phyloP scores from a whole-genome alignment of 2,329 filamentous ascomycete species.

The Xylariaceae sp. region DNA sequence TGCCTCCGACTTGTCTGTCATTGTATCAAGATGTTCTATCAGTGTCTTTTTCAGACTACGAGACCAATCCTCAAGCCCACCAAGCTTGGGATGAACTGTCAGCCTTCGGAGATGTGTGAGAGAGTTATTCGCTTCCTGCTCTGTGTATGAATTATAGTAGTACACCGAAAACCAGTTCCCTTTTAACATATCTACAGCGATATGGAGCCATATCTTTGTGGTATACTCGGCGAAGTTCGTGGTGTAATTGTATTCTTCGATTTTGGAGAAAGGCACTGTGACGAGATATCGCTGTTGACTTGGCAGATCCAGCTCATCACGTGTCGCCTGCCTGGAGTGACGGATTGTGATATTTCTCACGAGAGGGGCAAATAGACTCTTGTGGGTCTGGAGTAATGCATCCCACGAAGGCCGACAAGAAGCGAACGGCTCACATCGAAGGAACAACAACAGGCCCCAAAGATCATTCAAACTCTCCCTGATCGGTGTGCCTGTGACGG shows the following conservation, averaged over 20 bases:
- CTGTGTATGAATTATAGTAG: too few species aligned
- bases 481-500: constrained; percentile 84
- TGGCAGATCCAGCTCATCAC: constrained; percentile 73
- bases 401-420: constrained; percentile 61
- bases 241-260: constrained; percentile 87
- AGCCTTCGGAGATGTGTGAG: constrained; percentile 73
- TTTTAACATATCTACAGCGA: constrained; percentile 30
- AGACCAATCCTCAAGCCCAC: constrained; percentile 59
- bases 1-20: constrained; percentile 81
- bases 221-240: constrained; percentile 72
- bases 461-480: constrained; percentile 73
- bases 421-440: constrained; percentile 72
- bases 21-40: constrained; percentile 77
- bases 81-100: constrained; percentile 80
- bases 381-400: constrained; percentile 55
- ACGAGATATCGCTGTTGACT: constrained; percentile 81
- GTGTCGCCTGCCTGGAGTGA: constrained; percentile 77
- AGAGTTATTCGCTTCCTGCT: constrained; percentile 19
- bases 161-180: too few species aligned
- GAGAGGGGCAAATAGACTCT: constrained; percentile 59
- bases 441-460: constrained; percentile 73
- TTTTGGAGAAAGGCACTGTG: constrained; percentile 79
- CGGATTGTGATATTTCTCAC: constrained; percentile 70
- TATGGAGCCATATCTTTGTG: constrained; percentile 56
- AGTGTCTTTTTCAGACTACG: constrained; percentile 51